phyloP scores from a whole-genome alignment of 164 flowering plant genomes.

The Amborella trichopoda region DNA sequence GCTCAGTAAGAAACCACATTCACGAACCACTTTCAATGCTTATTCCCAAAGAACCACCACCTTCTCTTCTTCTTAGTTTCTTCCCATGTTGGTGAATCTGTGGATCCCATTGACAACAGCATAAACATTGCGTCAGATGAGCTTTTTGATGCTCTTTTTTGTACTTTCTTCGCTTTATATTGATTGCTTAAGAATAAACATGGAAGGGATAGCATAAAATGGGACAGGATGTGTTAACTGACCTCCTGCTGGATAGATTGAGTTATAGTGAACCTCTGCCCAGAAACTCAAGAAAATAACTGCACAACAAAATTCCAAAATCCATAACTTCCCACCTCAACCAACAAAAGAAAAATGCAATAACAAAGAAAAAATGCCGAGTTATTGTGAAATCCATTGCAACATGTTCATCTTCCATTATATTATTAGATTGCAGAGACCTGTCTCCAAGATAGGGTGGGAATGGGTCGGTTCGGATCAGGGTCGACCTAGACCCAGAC shows the following conservation, averaged over 20 bases:
- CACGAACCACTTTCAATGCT: constrained; percentile 18
- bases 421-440: too few relatives aligned
- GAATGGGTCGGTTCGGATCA: too few relatives aligned
- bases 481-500: too few relatives aligned
- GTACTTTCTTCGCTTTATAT: background rate
- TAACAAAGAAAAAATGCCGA: too few relatives aligned
- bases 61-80: constrained; percentile 45
- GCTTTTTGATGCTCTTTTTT: background rate
- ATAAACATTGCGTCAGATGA: background rate
- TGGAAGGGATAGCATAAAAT: background rate
- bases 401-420: too few relatives aligned
- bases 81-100: constrained; percentile 34
- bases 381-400: too few relatives aligned
- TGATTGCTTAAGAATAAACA: background rate
- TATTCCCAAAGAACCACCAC: constrained; percentile 34
- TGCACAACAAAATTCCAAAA: constrained; percentile 8
- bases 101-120: background rate
- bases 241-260: constrained; percentile 35
- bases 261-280: constrained; percentile 37
- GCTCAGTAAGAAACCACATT: background rate
- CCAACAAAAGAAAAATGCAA: too few relatives aligned
- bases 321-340: too few relatives aligned
- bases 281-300: constrained; percentile 33
- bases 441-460: too few relatives aligned
- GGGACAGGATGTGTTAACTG: background rate